Percentiles rank a stretch among this genome's conserved stretches.
Evolutionary conservation across 768 basidiomycete genomes (phyloP).

Genomic region (Xerocomus brunneocitrinus): DNA sequence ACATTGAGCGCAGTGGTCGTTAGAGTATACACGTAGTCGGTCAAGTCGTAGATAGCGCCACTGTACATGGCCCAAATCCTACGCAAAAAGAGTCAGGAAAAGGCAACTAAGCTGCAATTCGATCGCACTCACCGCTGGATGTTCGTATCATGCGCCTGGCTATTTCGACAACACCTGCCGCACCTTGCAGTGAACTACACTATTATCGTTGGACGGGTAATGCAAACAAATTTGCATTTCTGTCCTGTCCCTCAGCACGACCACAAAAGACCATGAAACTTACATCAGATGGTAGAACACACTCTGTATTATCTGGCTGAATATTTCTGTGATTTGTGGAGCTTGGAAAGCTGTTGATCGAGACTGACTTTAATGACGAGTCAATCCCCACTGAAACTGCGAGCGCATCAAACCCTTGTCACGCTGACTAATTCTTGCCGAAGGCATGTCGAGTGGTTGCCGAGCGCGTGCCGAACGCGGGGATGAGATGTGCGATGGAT

Average conservation of each 20-base stretch:
- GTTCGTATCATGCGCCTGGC: constrained; percentile 35
- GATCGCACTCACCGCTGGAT: constrained; percentile 26
- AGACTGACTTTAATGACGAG: not conserved
- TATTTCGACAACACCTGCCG: not conserved
- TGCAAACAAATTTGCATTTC: no score
- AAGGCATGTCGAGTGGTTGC: not conserved
- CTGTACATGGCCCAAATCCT: constrained; percentile 62
- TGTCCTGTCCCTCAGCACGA: no score
- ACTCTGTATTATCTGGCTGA: not conserved
- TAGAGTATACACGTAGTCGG: constrained; percentile 63
- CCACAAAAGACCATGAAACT: no score
- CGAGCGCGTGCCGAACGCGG: no score
- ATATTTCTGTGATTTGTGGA: not conserved
- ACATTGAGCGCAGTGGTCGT: constrained; percentile 37
- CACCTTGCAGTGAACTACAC: no score
- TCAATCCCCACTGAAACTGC: not conserved
- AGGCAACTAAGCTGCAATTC: constrained; percentile 6
- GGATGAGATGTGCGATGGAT: no score
- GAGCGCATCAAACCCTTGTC: not conserved
- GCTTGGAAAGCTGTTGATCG: not conserved
- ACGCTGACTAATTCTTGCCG: not conserved
- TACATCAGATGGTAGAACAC: no score
- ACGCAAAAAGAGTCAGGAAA: constrained; percentile 5
- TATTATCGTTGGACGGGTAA: no score
- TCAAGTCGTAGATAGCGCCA: constrained; percentile 54